Percentiles rank a stretch among this genome's conserved stretches.
phyloP scores from a whole-genome alignment of 2,329 filamentous ascomycete species.

The Botrytis galanthina region DNA sequence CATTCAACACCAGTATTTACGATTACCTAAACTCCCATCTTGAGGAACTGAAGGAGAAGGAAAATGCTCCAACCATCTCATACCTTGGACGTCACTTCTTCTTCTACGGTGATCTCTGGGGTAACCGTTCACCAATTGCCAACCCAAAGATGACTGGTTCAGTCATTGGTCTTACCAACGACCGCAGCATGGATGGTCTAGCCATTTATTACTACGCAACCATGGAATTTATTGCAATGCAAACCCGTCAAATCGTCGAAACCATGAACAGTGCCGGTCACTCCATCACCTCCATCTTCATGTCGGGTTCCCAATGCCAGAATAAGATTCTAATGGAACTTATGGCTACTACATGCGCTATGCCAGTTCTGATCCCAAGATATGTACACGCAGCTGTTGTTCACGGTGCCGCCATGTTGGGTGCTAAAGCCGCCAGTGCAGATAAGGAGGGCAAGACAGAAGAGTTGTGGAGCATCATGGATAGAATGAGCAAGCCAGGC shows the following conservation, averaged over 20 bases:
- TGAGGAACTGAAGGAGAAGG: conserved; percentile 67
- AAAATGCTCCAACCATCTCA: conserved; percentile 71
- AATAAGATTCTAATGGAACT: conserved; percentile 90
- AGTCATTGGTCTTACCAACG: conserved; percentile 80
- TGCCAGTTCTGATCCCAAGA: conserved; percentile 89
- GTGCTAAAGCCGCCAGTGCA: conserved; percentile 91
- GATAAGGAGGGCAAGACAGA: conserved; percentile 76
- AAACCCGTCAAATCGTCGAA: conserved; percentile 93
- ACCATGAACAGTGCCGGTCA: conserved; percentile 91
- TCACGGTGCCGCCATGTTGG: conserved; percentile 97
- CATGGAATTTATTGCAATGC: conserved; percentile 97
- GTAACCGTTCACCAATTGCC: conserved; percentile 90
- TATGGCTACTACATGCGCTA: conserved; percentile 83
- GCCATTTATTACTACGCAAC: conserved; percentile 92
- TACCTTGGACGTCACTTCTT: conserved; percentile 93
- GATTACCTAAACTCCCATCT: conserved; percentile 91
- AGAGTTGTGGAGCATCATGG: conserved; percentile 94
- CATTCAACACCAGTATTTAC: conserved; percentile 85
- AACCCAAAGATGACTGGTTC: conserved; percentile 91
- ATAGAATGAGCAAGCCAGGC: conserved; percentile 92
- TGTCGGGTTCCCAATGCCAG: conserved; percentile 97
- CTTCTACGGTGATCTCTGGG: conserved; percentile 97
- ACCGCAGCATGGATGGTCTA: conserved; percentile 82
- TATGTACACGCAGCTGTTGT: conserved; percentile 96
- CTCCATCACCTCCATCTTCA: conserved; percentile 88